Percentiles rank a stretch among this genome's conserved stretches.
phyloP scores from a whole-genome alignment of 2,329 filamentous ascomycete species.

The Cyanodermella asteris region DNA sequence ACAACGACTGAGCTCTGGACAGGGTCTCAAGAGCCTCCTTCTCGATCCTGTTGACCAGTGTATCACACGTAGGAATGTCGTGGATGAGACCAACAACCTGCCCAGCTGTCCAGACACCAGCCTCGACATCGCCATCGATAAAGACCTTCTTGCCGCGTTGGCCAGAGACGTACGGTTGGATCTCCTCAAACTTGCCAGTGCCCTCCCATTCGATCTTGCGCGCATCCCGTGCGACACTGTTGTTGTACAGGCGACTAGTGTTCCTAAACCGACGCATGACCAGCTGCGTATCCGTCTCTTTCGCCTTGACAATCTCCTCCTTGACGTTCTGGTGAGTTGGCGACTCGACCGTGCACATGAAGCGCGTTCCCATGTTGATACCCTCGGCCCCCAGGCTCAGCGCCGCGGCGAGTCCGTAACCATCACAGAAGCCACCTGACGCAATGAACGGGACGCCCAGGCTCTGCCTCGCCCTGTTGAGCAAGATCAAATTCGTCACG shows the following conservation, averaged over 20 bases:
- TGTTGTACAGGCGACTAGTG: constrained; percentile 69
- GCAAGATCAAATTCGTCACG: constrained; percentile 38
- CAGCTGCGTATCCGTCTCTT: constrained; percentile 79
- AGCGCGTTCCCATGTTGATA: constrained; percentile 95
- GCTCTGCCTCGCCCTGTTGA: constrained; percentile 64
- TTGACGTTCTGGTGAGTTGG: constrained; percentile 91
- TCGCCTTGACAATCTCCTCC: constrained; percentile 65
- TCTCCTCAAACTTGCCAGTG: constrained; percentile 68
- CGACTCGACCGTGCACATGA: constrained; percentile 88
- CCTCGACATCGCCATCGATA: constrained; percentile 72
- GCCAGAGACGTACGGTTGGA: constrained; percentile 71
- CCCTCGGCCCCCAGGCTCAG: constrained; percentile 76
- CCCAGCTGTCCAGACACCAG: constrained; percentile 89
- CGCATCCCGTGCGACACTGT: constrained; percentile 66
- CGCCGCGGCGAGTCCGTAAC: constrained; percentile 76
- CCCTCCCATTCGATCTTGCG: constrained; percentile 68
- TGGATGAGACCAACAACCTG: constrained; percentile 83
- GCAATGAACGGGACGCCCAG: constrained; percentile 83
- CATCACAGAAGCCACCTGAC: constrained; percentile 86
- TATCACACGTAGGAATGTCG: constrained; percentile 57
- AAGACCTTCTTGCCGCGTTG: constrained; percentile 84
- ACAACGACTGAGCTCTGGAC: constrained; percentile 34
- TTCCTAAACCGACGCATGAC: constrained; percentile 83
- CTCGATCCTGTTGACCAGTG: constrained; percentile 50
- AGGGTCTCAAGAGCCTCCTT: constrained; percentile 50